Evolutionary conservation across 345 rosid species (phyloP).

Genomic region (Eutrema yunnanense): DNA sequence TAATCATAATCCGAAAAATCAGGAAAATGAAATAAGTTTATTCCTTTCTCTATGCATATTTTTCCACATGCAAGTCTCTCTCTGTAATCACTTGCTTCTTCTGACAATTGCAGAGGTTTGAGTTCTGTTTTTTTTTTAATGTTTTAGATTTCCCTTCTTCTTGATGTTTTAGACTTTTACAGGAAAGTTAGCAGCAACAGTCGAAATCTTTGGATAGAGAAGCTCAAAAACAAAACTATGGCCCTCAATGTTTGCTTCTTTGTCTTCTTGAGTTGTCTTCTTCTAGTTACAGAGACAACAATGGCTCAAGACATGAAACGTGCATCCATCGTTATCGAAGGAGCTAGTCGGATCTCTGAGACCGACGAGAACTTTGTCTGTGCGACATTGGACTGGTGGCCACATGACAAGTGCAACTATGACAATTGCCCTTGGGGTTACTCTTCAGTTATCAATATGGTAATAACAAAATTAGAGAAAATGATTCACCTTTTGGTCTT

Average conservation of each 20-base stretch:
- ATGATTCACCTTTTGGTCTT: neutral
- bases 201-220: constrained; percentile 11
- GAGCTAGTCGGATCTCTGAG: constrained; percentile 40
- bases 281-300: constrained; percentile 23
- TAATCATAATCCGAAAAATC: neutral
- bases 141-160: neutral
- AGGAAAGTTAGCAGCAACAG: constrained; percentile 5
- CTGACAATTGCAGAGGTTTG: constrained; percentile 13
- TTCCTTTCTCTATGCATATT: neutral
- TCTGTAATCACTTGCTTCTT: constrained; percentile 15
- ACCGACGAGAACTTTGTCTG: constrained; percentile 81
- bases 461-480: constrained; percentile 19
- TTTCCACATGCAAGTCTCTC: constrained; percentile 15
- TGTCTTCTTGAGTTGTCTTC: constrained; percentile 38
- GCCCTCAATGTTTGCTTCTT: constrained; percentile 33
- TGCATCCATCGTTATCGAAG: constrained; percentile 49
- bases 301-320: constrained; percentile 40
- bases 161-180: neutral
- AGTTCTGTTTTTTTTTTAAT: constrained; percentile 3
- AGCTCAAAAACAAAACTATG: constrained; percentile 33
- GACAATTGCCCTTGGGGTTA: constrained; percentile 88
- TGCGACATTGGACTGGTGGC: constrained; percentile 99
- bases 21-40: neutral
- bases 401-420: constrained; percentile 94
- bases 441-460: constrained; percentile 77